Conservation (phyloP, 768 basidiomycete genomes). For the Nidularia sp. region DNA sequence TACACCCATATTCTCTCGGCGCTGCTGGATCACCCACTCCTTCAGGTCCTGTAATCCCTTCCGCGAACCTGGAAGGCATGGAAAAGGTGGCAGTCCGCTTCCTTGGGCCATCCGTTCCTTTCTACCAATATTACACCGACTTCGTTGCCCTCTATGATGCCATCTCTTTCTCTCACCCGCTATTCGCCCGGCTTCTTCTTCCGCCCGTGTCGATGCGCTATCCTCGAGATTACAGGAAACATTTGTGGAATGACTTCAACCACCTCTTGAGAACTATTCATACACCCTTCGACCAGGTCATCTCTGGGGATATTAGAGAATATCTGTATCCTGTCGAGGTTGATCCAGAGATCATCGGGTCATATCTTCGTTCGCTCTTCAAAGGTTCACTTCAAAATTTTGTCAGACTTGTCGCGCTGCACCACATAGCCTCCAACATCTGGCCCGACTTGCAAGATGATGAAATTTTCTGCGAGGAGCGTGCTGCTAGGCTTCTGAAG, state of each 20-base stretch:
- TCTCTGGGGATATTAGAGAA: constrained; percentile 49
- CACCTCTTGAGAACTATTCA: constrained; percentile 62
- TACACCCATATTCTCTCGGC: constrained; percentile 49
- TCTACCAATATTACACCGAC: constrained; percentile 93
- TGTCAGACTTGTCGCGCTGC: constrained; percentile 62
- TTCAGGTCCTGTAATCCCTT: constrained; percentile 1
- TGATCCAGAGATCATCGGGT: constrained; percentile 55
- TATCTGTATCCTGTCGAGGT: constrained; percentile 72
- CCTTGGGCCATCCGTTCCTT: constrained; percentile 69
- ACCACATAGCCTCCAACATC: constrained; percentile 73
- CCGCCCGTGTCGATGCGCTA: constrained; percentile 76
- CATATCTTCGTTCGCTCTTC: constrained; percentile 58
- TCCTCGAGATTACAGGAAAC: constrained; percentile 76
- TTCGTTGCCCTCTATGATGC: constrained; percentile 88
- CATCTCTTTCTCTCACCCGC: constrained; percentile 78
- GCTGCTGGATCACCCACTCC: constrained; percentile 3
- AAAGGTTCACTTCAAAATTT: constrained; percentile 49
- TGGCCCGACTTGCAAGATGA: constrained; percentile 59
- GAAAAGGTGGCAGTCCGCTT: constrained; percentile 54
- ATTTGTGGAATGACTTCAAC: constrained; percentile 77
- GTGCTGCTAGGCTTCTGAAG: constrained; percentile 43
- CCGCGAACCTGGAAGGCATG: constrained; percentile 23
- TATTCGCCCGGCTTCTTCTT: constrained; percentile 73
- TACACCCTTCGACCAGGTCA: constrained; percentile 43
- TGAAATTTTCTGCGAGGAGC: constrained; percentile 21